These are phyloP conservation scores for Citrullus colocynthis DNA, from an alignment of 306 rosid genomes.

Conservation along the genomic window DNA sequence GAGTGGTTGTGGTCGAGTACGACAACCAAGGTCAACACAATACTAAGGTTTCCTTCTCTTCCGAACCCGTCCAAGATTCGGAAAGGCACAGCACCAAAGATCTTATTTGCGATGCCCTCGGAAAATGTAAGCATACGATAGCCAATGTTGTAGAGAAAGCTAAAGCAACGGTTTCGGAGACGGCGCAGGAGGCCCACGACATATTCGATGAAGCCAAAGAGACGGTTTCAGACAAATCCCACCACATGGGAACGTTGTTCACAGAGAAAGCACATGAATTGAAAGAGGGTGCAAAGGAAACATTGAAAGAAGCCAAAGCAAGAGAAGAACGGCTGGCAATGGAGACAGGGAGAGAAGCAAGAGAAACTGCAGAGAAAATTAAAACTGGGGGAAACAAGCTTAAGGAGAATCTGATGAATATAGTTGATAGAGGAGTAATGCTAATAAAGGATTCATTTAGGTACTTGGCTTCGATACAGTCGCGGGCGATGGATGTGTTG, in stretches of 20 bases:
- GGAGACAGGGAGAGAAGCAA: background rate
- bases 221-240: background rate
- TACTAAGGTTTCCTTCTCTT: conserved; percentile 58
- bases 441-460: background rate
- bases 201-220: background rate
- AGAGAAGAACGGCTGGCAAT: background rate
- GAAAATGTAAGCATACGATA: conserved; percentile 50
- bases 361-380: background rate
- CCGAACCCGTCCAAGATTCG: conserved; percentile 9
- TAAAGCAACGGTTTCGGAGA: conserved; percentile 18
- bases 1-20: conserved; percentile 58
- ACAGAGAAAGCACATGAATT: too few species aligned
- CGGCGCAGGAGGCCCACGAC: background rate
- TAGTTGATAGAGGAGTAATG: background rate
- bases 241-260: too few species aligned
- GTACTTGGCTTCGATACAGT: background rate
- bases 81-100: conserved; percentile 22
- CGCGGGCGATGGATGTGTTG: background rate
- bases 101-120: conserved; percentile 52
- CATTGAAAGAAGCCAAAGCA: conserved; percentile 1
- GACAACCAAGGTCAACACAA: conserved; percentile 33
- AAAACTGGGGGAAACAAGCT: background rate
- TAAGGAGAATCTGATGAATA: background rate
- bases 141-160: conserved; percentile 31
- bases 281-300: conserved; percentile 16